Conservation (phyloP, 2,329 filamentous ascomycete species). For the Chaetomium strumarium region DNA sequence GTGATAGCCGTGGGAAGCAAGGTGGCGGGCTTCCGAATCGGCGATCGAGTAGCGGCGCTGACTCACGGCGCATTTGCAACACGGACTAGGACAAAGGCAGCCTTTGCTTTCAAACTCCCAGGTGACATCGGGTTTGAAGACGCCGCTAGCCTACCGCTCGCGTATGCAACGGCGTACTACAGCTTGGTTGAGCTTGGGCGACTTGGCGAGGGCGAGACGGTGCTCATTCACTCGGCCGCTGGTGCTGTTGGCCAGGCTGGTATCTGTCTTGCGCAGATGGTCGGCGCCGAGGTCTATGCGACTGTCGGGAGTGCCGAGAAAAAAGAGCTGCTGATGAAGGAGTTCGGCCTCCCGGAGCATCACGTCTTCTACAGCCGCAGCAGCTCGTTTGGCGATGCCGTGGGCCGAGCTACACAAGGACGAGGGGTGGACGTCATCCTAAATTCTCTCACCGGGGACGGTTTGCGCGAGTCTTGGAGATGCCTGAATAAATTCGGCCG, state of each 20-base stretch:
- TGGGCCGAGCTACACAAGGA: slow-evolving; percentile 27
- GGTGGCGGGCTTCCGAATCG: slow-evolving; percentile 26
- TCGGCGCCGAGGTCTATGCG: slow-evolving; percentile 37
- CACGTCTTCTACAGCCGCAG: slow-evolving; percentile 34
- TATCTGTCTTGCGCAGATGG: slow-evolving; percentile 34
- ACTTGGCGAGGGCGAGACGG: slow-evolving; percentile 33
- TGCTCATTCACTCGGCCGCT: slow-evolving; percentile 37
- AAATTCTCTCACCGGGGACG: slow-evolving; percentile 40
- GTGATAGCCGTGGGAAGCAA: slow-evolving; percentile 27
- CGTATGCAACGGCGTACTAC: slow-evolving; percentile 38
- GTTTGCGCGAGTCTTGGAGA: slow-evolving; percentile 37
- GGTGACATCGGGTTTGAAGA: slow-evolving; percentile 32
- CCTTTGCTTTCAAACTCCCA: slow-evolving; percentile 33
- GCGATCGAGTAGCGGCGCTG: slow-evolving; percentile 34
- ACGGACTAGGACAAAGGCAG: slow-evolving; percentile 28
- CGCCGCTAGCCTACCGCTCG: slow-evolving; percentile 37
- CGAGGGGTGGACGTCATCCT: slow-evolving; percentile 35
- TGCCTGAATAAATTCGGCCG: slow-evolving; percentile 40
- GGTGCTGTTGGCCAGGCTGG: slow-evolving; percentile 37
- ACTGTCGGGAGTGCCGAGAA: slow-evolving; percentile 38
- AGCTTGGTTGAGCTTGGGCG: slow-evolving; percentile 35
- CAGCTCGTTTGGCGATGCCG: slow-evolving; percentile 28
- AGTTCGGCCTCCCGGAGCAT: slow-evolving; percentile 33
- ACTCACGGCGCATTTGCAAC: slow-evolving; percentile 32
- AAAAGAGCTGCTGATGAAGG: slow-evolving; percentile 33